These are phyloP conservation scores for Taxillus chinensis DNA, from an alignment of 164 flowering plant species.

Conservation along the genomic window DNA sequence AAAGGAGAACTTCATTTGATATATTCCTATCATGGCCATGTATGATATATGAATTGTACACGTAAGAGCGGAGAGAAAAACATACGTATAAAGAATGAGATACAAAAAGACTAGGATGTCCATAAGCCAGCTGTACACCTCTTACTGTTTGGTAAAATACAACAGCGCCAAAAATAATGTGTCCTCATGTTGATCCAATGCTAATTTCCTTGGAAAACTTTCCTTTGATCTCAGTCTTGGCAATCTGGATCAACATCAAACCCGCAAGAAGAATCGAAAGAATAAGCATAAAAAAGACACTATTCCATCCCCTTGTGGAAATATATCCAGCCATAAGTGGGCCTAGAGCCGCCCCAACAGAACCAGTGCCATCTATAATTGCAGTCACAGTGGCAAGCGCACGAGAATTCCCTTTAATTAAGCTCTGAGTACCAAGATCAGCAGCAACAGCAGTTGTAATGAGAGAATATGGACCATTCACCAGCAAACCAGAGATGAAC, in stretches of 20 bases:
- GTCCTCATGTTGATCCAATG: neutral
- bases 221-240: constrained; percentile 47
- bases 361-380: constrained; percentile 97
- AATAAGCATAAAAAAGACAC: constrained; percentile 79
- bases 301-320: constrained; percentile 83
- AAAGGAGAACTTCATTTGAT: too few relatives aligned
- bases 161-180: too few relatives aligned
- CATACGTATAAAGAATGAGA: too few relatives aligned
- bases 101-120: too few relatives aligned
- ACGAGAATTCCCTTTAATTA: constrained; percentile 60
- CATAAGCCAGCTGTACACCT: too few relatives aligned
- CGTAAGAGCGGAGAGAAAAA: too few relatives aligned
- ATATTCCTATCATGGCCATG: too few relatives aligned
- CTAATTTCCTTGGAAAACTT: constrained; percentile 42
- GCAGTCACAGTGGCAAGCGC: constrained; percentile 98
- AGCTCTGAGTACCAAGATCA: constrained; percentile 84
- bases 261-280: constrained; percentile 41
- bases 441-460: constrained; percentile 97
- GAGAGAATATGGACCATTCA: constrained; percentile 95
- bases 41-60: too few relatives aligned
- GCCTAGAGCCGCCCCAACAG: constrained; percentile 96
- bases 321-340: constrained; percentile 87
- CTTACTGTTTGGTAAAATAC: too few relatives aligned
- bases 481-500: constrained; percentile 76
- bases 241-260: constrained; percentile 54